phyloP scores from a whole-genome alignment of 495 filamentous ascomycete genomes.

The Podospora pseudocomata region DNA sequence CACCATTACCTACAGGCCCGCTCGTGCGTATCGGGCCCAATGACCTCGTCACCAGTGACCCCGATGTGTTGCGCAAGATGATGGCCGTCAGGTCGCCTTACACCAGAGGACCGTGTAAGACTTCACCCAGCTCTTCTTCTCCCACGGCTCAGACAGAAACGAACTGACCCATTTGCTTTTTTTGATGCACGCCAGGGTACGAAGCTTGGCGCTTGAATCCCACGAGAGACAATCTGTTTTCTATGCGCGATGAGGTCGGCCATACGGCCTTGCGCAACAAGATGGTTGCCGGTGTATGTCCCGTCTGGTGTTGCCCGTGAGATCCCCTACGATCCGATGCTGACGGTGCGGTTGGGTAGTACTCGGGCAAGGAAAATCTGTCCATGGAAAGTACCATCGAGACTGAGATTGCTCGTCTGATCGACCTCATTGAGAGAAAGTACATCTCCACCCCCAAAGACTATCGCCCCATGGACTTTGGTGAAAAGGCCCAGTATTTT shows the following conservation, averaged over 20 bases:
- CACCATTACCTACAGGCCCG: conserved; percentile 10
- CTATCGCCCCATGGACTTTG: conserved; percentile 45
- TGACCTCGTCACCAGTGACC: conserved; percentile 42
- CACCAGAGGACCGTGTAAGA: conserved; percentile 32
- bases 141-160: neutral
- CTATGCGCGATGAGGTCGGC: conserved; percentile 23
- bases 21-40: conserved; percentile 45
- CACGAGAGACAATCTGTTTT: conserved; percentile 38
- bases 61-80: conserved; percentile 38
- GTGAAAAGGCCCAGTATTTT: conserved; percentile 49
- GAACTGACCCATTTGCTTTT: conserved; percentile 14
- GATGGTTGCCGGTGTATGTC: conserved; percentile 30
- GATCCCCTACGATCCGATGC: neutral
- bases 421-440: conserved; percentile 42
- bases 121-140: neutral
- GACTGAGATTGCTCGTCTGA: conserved; percentile 44
- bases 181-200: conserved; percentile 32
- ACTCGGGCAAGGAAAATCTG: conserved; percentile 42
- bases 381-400: conserved; percentile 43
- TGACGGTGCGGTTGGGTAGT: conserved; percentile 10
- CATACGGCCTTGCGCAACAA: conserved; percentile 33
- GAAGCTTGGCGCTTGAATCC: conserved; percentile 36
- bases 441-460: conserved; percentile 51
- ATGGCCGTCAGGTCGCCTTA: conserved; percentile 36
- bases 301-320: neutral